A percentile compares a stretch with the other conserved stretches of the same genome.
Conservation (phyloP, 768 basidiomycete genomes). For the Termitomyces sp. region DNA sequence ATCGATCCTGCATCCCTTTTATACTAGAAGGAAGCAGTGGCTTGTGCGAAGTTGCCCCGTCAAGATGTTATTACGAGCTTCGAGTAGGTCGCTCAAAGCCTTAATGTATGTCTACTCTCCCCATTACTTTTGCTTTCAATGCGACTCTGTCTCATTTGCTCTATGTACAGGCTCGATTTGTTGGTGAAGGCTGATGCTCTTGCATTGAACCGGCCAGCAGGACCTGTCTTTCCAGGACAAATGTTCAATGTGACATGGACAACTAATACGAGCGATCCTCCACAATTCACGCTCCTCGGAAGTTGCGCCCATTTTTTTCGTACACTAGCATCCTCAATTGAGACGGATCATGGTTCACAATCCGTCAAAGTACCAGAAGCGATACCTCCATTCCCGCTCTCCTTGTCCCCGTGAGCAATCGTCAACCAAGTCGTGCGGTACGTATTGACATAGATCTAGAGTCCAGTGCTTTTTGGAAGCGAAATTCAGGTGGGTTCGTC, state of each 20-base stretch:
- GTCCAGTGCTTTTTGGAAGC: background rate
- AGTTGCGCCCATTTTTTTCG: fast-evolving
- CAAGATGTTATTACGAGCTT: background rate
- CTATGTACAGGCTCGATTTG: background rate
- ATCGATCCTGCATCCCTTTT: background rate
- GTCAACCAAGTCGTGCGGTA: background rate
- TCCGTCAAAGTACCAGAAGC: background rate
- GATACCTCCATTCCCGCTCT: too few relatives aligned
- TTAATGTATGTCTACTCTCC: background rate
- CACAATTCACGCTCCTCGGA: background rate
- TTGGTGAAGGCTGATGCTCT: background rate
- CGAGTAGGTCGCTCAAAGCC: background rate
- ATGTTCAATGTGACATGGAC: background rate
- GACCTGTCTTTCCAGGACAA: background rate
- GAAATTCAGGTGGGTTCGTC: background rate
- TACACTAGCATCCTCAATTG: background rate
- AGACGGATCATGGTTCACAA: background rate
- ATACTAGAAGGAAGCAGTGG: background rate
- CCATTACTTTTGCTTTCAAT: too few relatives aligned
- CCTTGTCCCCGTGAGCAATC: background rate
- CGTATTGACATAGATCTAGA: background rate
- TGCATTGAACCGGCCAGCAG: background rate
- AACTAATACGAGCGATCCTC: background rate
- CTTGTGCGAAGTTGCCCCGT: background rate
- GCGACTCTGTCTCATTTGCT: background rate